phyloP scores from a whole-genome alignment of 2,329 filamentous ascomycete species.

The Ceratocystis diversiconidia region DNA sequence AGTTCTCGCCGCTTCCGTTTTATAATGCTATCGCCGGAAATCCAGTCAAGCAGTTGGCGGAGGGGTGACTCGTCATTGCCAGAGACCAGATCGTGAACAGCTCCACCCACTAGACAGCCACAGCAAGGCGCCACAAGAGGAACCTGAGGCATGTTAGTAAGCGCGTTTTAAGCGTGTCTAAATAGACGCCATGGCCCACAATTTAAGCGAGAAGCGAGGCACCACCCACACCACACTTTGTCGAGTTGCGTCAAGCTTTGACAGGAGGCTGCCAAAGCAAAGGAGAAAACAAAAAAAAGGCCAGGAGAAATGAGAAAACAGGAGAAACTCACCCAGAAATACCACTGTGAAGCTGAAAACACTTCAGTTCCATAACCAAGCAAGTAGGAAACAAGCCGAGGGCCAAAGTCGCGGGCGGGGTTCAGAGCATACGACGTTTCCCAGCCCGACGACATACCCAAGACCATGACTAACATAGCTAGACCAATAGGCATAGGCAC shows the following conservation, averaged over 20 bases:
- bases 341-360: slow-evolving; percentile 52
- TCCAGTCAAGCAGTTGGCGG: slow-evolving; percentile 36
- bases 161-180: background rate
- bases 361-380: slow-evolving; percentile 55
- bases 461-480: slow-evolving; percentile 60
- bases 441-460: slow-evolving; percentile 64
- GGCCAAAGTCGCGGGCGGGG: slow-evolving; percentile 57
- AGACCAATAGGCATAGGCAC: slow-evolving; percentile 41
- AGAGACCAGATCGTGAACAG: slow-evolving; percentile 53
- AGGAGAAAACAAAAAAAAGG: slow-evolving; percentile 13
- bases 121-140: slow-evolving; percentile 59
- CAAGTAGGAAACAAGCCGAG: slow-evolving; percentile 50
- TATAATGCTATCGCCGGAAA: slow-evolving; percentile 12
- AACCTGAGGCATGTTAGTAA: slow-evolving; percentile 24
- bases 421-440: slow-evolving; percentile 67
- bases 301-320: slow-evolving; percentile 9
- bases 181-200: background rate
- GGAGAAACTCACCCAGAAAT: slow-evolving; percentile 44
- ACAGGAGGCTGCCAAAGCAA: slow-evolving; percentile 9
- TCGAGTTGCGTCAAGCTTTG: slow-evolving; percentile 2
- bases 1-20: slow-evolving; percentile 6
- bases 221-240: background rate
- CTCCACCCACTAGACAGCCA: slow-evolving; percentile 49
- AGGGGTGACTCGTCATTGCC: slow-evolving; percentile 57
- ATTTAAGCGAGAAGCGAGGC: background rate